A percentile compares a stretch with the other conserved stretches of the same genome.
These are phyloP conservation scores for Medicago ruthenica DNA, from an alignment of 306 rosid species.

Conservation along the genomic window DNA sequence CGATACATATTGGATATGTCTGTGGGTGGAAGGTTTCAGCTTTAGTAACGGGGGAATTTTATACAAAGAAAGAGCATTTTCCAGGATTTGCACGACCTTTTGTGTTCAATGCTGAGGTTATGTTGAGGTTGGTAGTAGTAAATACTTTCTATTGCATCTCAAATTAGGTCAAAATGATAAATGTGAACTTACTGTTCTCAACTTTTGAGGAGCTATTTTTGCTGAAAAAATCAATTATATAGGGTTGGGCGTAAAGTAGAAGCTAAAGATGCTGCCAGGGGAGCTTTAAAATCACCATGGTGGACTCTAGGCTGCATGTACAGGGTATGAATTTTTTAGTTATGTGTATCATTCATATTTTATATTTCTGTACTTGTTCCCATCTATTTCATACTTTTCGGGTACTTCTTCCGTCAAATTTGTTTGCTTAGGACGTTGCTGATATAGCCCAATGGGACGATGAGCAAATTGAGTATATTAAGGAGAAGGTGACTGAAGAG, in stretches of 20 bases:
- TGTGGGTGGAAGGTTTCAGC: constrained; percentile 81
- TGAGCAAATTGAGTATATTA: constrained; percentile 91
- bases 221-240: background rate
- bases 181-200: constrained; percentile 29
- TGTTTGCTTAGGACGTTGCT: constrained; percentile 76
- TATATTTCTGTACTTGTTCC: background rate
- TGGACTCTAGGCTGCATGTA: constrained; percentile 96
- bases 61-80: constrained; percentile 89
- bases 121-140: constrained; percentile 75
- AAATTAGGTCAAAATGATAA: constrained; percentile 33
- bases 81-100: constrained; percentile 96
- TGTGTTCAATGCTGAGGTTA: constrained; percentile 89
- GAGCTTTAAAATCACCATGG: constrained; percentile 93
- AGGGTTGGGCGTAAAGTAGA: constrained; percentile 85
- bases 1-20: constrained; percentile 31
- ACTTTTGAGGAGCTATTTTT: constrained; percentile 31
- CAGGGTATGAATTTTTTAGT: constrained; percentile 48
- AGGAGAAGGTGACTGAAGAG: constrained; percentile 86
- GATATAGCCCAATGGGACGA: constrained; percentile 91
- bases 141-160: constrained; percentile 11
- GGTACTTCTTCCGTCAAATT: constrained; percentile 15
- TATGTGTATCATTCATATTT: background rate
- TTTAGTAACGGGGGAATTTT: constrained; percentile 88
- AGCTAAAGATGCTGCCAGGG: constrained; percentile 96
- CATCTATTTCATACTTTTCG: background rate